Evolutionary conservation across 2,329 filamentous ascomycete species (phyloP).

Genomic region (Cryphonectria japonica): DNA sequence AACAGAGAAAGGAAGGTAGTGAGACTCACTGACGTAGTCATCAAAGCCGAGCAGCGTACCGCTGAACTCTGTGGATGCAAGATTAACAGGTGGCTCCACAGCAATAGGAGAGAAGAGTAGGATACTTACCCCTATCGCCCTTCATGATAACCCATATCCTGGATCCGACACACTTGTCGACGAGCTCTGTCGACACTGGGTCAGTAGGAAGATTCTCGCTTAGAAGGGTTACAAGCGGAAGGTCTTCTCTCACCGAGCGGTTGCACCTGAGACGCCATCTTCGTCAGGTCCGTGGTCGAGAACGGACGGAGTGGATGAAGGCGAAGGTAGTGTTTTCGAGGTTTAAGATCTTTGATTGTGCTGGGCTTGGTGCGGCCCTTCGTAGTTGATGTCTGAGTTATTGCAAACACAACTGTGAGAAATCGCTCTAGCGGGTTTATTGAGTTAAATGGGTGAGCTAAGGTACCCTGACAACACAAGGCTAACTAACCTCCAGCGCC

Average conservation of each 20-base stretch:
- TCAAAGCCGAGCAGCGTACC: conserved; percentile 95
- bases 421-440: conserved; percentile 25
- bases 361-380: not conserved
- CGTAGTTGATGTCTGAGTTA: conserved; percentile 19
- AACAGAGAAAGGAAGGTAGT: not conserved
- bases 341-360: conserved; percentile 7
- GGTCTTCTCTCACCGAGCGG: conserved; percentile 59
- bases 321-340: conserved; percentile 1
- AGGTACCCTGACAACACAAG: not conserved
- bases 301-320: not conserved
- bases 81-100: not conserved
- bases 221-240: conserved; percentile 34
- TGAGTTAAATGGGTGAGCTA: conserved; percentile 2
- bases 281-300: conserved; percentile 7
- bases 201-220: conserved; percentile 16
- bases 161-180: conserved; percentile 98
- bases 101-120: not conserved
- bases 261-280: conserved; percentile 74
- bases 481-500: not conserved
- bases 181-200: conserved; percentile 69
- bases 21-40: conserved; percentile 95
- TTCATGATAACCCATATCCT: conserved; percentile 99
- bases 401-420: conserved; percentile 19
- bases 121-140: conserved; percentile 83
- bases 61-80: conserved; percentile 74